phyloP scores from a whole-genome alignment of 2,329 filamentous ascomycete species.

The Pseudopithomyces chartarum region DNA sequence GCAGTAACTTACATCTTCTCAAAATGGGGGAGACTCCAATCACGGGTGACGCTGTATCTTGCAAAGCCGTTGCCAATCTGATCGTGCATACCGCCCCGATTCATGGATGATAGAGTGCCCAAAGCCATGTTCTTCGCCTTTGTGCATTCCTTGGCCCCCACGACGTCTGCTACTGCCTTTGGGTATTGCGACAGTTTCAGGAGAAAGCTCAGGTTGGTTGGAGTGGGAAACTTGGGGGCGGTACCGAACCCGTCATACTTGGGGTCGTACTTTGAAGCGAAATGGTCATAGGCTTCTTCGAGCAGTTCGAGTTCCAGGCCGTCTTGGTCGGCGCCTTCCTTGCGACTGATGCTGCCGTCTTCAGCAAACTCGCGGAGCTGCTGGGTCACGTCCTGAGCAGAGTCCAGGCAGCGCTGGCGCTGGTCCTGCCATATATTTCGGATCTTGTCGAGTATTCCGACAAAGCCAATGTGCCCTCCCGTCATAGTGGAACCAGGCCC shows the following conservation, averaged over 20 bases:
- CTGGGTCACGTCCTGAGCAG: constrained; percentile 79
- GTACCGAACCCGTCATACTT: constrained; percentile 75
- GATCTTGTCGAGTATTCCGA: constrained; percentile 82
- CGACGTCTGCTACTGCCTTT: constrained; percentile 76
- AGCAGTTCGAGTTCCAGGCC: constrained; percentile 86
- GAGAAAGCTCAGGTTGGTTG: constrained; percentile 82
- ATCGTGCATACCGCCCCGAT: constrained; percentile 72
- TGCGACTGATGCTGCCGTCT: constrained; percentile 71
- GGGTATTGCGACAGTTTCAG: constrained; percentile 76
- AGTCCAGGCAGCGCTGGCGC: constrained; percentile 78
- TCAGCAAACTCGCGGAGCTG: constrained; percentile 87
- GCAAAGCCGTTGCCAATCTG: constrained; percentile 79
- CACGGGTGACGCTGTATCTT: constrained; percentile 84
- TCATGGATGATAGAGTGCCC: constrained; percentile 79
- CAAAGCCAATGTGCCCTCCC: constrained; percentile 70
- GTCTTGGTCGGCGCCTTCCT: constrained; percentile 59
- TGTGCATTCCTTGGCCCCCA: constrained; percentile 78
- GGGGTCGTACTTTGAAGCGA: constrained; percentile 78
- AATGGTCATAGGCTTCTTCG: constrained; percentile 80
- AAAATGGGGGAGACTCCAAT: constrained; percentile 95
- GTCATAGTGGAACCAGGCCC: constrained; percentile 67
- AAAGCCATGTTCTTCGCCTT: constrained; percentile 79
- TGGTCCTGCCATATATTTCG: constrained; percentile 77
- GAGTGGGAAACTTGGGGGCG: constrained; percentile 88
- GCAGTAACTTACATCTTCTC: constrained; percentile 73